phyloP scores from a whole-genome alignment of 1,284 basidiomycete genomes.

The Cryptococcus amylolentus region DNA sequence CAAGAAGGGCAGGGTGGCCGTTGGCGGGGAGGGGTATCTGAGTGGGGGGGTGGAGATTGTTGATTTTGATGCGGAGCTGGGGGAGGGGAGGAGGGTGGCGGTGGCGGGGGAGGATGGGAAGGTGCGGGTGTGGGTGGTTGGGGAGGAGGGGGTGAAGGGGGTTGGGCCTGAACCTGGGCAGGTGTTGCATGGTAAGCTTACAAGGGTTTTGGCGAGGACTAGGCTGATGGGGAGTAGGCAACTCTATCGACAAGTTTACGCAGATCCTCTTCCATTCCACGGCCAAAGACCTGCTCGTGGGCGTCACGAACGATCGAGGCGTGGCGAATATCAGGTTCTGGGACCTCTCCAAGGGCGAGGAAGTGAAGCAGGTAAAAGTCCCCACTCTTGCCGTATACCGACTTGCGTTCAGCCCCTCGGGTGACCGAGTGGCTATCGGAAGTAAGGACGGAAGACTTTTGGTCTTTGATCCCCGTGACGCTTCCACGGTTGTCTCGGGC shows the following conservation, averaged over 20 bases:
- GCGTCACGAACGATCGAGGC: conserved; percentile 48
- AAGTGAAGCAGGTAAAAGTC: conserved; percentile 17
- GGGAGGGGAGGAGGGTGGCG: conserved; percentile 30
- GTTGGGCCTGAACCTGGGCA: conserved; percentile 33
- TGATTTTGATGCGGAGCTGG: conserved; percentile 48
- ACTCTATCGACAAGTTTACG: conserved; percentile 46
- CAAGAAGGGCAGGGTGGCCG: conserved; percentile 47
- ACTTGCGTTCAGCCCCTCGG: conserved; percentile 44
- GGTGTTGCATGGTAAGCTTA: conserved; percentile 28
- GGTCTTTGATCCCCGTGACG: conserved; percentile 48
- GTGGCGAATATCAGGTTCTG: conserved; percentile 42
- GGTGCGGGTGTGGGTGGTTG: conserved; percentile 46
- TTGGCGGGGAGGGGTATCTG: conserved; percentile 43
- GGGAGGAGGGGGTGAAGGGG: conserved; percentile 32
- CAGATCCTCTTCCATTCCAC: conserved; percentile 49
- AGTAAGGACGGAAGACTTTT: conserved; percentile 49
- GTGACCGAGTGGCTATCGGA: conserved; percentile 47
- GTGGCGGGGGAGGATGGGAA: conserved; percentile 50
- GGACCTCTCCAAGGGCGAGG: conserved; percentile 29
- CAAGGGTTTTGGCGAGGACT: neutral
- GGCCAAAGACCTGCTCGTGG: conserved; percentile 45
- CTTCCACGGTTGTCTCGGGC: conserved; percentile 17
- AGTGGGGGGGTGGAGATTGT: conserved; percentile 46
- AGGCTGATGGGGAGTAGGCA: conserved; percentile 20
- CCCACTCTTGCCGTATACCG: conserved; percentile 38